Base-by-base conservation (phyloP, 78 protist genomes). In the Dictyostelium firmibasis region DNA sequence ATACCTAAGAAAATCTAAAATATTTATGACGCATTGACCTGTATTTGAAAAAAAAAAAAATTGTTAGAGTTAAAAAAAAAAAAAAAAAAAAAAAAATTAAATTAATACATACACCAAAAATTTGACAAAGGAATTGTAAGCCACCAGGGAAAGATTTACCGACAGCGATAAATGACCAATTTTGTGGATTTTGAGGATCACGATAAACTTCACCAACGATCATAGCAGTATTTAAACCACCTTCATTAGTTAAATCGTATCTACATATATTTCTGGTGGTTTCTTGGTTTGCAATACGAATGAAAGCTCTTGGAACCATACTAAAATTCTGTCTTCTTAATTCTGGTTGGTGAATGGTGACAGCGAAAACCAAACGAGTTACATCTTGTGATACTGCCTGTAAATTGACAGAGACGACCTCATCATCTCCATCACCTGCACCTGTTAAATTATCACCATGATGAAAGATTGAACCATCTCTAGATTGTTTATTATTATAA, bases 401-500 rank as follows among this genome's bases (percentile, higher is more conserved):
- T n/a, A 88, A 53, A 31, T 88, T 79, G 20, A 88, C 44, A 10
- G 69, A 25, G 3, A 88, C 93, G 0, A 83, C 83, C 31, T 88
- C 93, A 78, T 88, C 93, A 44, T 88, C 93, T n/a, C 93, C 93
- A n/a, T 88, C 93, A 31, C 93, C 93, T 60, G 47, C 53, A 67
- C 94, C 94, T 67, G 93, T 88, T 50, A 88, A 74, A 79, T 88
- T 88, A 43, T 88, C 93, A 88, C 93, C 93, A 50, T 88, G 93
- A 38, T 88, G 93, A 29, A 47, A 33, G 4, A 88, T 64, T 20
- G 86, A 33, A 31, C 85, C 85, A 64, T 88, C 93, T 64, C 93
- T 76, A 13, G 93, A 50, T 23, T n/a, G 33, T 43, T 88, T 88
- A 57, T 88, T 88, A 29, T 88, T 88, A 74, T 88, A 88, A 33